Base-by-base conservation (phyloP, 371 early-diverging fungal species). In the Sporodiniella umbellata region DNA sequence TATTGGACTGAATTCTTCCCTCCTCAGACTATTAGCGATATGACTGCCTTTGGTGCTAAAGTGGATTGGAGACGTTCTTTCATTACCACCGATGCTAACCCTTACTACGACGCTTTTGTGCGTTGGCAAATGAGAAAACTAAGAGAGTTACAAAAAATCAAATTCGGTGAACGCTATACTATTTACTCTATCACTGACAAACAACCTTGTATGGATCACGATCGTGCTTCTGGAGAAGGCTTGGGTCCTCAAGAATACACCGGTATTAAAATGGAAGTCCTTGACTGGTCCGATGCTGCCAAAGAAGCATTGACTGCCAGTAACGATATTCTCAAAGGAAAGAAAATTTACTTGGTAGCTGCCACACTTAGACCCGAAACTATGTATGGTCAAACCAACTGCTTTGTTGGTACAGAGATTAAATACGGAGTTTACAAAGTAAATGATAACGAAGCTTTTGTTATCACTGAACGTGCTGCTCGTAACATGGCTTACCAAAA, bases 151-250 rank as follows among this genome's bases (percentile, higher is more conserved):
- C 64, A 83, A 33, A 94, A 96, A 76, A 80, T 99, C 65, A 92
- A 93, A 68, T 99, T 98, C 69, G 99, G 99, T 54, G 94, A 99
- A 67, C 87, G 99, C 45, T 93, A 99, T 75, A 99, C 99, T 5
- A 96, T 99, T 56, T 99, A 92, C 79, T 98, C 98, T 42, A 90
- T 96, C 45, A 63, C 89, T 30, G 99, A 99, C 78, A 90, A 92
- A 11, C 99, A 99, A 80, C 93, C 99, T 39, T 99, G 99, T 81
- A 94, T 99, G 95, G 99, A 99, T 79, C 99, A 99, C 80, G 99
- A 99, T 72, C 93, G 99, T 64, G 78, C 84, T 55, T 83, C 87
- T 30, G 99, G 99, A 60, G 99, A 99, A 75, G 99, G 94, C 42
- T 88, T 99, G 17, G 94, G 90, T 40, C 98, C 98, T 31, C 93